Conservation (phyloP, 352 stramenopile species). For the Phytophthora sp. region DNA sequence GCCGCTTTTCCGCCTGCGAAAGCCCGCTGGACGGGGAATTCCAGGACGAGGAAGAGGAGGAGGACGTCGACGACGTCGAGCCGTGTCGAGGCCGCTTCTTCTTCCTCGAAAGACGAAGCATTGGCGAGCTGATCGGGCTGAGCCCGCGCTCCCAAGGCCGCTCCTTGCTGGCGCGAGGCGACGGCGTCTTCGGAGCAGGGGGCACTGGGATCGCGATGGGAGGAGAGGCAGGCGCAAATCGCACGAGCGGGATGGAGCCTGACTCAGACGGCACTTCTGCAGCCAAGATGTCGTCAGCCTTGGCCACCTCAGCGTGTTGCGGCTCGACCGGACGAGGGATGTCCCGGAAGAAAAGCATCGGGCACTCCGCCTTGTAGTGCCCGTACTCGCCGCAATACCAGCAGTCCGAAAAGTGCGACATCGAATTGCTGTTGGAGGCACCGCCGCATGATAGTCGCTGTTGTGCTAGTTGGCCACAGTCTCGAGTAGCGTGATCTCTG, state of each 20-base stretch:
- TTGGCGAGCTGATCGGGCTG: constrained; percentile 29
- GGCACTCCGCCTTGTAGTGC: constrained; percentile 79
- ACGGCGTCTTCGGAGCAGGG: constrained; percentile 14
- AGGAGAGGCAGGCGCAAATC: constrained; percentile 20
- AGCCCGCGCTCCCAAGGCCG: constrained; percentile 44
- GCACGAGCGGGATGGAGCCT: not conserved
- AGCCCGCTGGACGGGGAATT: constrained; percentile 34
- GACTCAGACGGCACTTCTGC: constrained; percentile 19
- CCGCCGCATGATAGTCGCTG: constrained; percentile 16
- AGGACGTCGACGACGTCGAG: constrained; percentile 41
- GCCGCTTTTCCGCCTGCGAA: constrained; percentile 39
- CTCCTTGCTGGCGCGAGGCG: constrained; percentile 22
- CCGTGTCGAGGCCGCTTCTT: constrained; percentile 68
- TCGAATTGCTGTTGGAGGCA: constrained; percentile 13
- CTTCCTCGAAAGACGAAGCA: constrained; percentile 52
- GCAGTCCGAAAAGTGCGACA: constrained; percentile 53
- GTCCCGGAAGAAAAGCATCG: constrained; percentile 65
- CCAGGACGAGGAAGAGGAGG: constrained; percentile 19
- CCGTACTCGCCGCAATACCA: constrained; percentile 82
- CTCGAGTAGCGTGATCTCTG: constrained; percentile 55
- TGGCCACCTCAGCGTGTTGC: too few relatives aligned
- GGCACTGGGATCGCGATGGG: constrained; percentile 25
- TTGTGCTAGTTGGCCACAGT: constrained; percentile 50
- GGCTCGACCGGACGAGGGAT: constrained; percentile 47
- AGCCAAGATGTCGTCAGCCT: constrained; percentile 2